A percentile compares a stretch with the other conserved stretches of the same genome.
Evolutionary conservation across 2,329 filamentous ascomycete genomes (phyloP).

Genomic region (Penicillium sp.): DNA sequence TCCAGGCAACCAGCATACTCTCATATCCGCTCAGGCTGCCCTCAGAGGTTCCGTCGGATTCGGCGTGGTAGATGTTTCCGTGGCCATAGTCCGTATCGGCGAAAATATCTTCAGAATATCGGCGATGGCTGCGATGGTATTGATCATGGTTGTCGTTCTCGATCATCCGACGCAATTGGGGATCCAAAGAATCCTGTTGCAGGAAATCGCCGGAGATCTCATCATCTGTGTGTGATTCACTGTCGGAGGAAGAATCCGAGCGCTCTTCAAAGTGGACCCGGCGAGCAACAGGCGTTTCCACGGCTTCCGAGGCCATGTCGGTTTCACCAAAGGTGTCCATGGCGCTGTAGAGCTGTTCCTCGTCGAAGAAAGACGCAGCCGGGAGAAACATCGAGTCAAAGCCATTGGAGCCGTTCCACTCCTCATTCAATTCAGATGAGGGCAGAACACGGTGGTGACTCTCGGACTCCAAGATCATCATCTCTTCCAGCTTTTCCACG

Average conservation of each 20-base stretch:
- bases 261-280: slow-evolving; percentile 67
- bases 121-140: slow-evolving; percentile 24
- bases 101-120: slow-evolving; percentile 38
- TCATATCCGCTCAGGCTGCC: slow-evolving; percentile 52
- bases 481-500: slow-evolving; percentile 72
- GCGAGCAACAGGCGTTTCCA: slow-evolving; percentile 47
- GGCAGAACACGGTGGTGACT: slow-evolving; percentile 30
- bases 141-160: slow-evolving; percentile 54
- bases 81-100: slow-evolving; percentile 38
- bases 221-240: slow-evolving; percentile 47
- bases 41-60: slow-evolving; percentile 37
- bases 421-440: slow-evolving; percentile 22
- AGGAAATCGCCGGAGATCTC: slow-evolving; percentile 76
- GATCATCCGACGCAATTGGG: slow-evolving; percentile 66
- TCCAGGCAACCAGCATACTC: slow-evolving; percentile 45
- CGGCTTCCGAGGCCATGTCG: slow-evolving; percentile 33
- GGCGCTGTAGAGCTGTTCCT: slow-evolving; percentile 39
- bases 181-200: slow-evolving; percentile 67
- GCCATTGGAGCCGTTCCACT: slow-evolving; percentile 53
- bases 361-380: slow-evolving; percentile 40
- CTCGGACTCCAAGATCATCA: slow-evolving; percentile 57
- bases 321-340: slow-evolving; percentile 38
- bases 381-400: slow-evolving; percentile 41
- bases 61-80: slow-evolving; percentile 42
- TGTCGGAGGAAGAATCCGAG: slow-evolving; percentile 60